Conservation (phyloP, 2,329 filamentous ascomycete species). For the Colletotrichum echinochloae region DNA sequence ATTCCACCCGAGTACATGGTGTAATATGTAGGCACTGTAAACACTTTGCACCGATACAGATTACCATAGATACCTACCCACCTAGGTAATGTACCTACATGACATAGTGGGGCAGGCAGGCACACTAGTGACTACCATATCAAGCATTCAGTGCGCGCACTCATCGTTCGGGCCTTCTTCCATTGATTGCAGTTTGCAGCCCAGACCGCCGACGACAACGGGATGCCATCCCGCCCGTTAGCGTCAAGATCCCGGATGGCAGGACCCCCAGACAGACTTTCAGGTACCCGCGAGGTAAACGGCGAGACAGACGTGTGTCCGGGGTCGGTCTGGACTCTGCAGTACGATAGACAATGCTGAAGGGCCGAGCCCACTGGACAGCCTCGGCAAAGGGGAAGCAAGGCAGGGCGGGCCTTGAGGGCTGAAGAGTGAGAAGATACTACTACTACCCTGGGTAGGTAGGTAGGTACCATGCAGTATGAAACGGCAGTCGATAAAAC, state of each 20-base stretch:
- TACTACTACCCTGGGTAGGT: too few relatives aligned
- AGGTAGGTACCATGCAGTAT: background rate
- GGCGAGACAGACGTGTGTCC: background rate
- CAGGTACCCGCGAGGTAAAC: conserved; percentile 38
- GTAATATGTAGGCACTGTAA: too few relatives aligned
- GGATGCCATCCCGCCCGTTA: conserved; percentile 16
- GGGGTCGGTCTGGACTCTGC: too few relatives aligned
- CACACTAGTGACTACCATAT: too few relatives aligned
- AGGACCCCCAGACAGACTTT: conserved; percentile 27
- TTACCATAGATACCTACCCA: background rate
- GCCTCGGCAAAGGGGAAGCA: background rate
- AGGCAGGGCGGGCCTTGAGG: background rate
- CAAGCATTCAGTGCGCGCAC: background rate
- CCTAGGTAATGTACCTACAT: background rate
- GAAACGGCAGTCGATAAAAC: conserved; percentile 17
- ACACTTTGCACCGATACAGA: background rate
- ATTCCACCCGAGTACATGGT: background rate
- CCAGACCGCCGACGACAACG: background rate
- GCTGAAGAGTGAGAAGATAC: background rate
- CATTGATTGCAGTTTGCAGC: too few relatives aligned
- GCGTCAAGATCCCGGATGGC: conserved; percentile 21
- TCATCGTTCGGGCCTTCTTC: background rate
- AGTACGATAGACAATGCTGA: background rate
- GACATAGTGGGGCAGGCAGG: background rate
- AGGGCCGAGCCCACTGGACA: background rate